A percentile compares a stretch with the other conserved stretches of the same genome.
Evolutionary conservation across 306 rosid genomes (phyloP).

Genomic region (Cercis canadensis): DNA sequence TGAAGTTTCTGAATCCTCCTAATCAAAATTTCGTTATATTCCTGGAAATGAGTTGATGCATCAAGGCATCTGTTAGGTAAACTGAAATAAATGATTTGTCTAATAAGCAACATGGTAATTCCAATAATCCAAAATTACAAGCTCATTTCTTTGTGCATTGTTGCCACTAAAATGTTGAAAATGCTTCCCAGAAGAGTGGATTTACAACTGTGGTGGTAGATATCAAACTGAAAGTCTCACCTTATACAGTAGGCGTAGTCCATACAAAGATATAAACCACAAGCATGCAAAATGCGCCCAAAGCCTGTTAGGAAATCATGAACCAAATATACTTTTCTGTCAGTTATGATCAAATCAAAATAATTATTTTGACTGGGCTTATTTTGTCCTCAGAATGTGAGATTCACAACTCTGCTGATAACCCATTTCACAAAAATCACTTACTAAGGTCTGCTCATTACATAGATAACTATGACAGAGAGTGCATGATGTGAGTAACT

Average conservation of each 20-base stretch:
- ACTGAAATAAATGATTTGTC: conserved; percentile 32
- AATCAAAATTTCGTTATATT: conserved; percentile 71
- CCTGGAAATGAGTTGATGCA: conserved; percentile 58
- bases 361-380: too few species aligned
- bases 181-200: conserved; percentile 17
- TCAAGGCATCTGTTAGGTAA: conserved; percentile 33
- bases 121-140: conserved; percentile 11
- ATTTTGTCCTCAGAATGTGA: too few species aligned
- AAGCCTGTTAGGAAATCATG: conserved; percentile 64
- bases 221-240: conserved; percentile 50
- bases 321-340: too few species aligned
- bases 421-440: too few species aligned
- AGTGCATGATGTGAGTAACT: neutral
- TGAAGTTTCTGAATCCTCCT: conserved; percentile 67
- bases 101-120: conserved; percentile 22
- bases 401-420: too few species aligned
- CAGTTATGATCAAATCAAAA: too few species aligned
- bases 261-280: conserved; percentile 86
- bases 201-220: conserved; percentile 10
- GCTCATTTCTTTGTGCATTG: neutral
- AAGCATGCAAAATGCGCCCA: conserved; percentile 89
- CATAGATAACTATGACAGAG: conserved; percentile 13
- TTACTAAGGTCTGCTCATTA: too few species aligned
- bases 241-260: conserved; percentile 74
- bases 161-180: neutral